Evolutionary conservation across 768 basidiomycete genomes (phyloP).

Genomic region (Tephrocybe rancida): DNA sequence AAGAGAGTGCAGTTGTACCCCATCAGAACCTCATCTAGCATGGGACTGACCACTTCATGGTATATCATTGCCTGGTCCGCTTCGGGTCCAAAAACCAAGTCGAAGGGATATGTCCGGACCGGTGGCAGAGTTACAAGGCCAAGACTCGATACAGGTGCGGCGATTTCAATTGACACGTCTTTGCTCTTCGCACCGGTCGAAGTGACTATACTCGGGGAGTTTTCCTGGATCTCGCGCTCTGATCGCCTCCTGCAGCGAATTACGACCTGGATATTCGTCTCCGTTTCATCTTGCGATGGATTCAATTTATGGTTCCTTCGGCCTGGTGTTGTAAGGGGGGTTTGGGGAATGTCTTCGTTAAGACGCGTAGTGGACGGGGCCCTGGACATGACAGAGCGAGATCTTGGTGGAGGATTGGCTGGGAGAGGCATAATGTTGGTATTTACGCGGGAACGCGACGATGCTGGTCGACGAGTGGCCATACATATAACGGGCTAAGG

Average conservation of each 20-base stretch:
- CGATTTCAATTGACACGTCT: slow-evolving; percentile 81
- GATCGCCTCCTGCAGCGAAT: slow-evolving; percentile 88
- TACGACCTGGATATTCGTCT: slow-evolving; percentile 92
- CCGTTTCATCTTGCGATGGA: slow-evolving; percentile 45
- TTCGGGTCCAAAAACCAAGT: slow-evolving; percentile 95
- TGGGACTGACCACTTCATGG: slow-evolving; percentile 89
- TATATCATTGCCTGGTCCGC: slow-evolving; percentile 95
- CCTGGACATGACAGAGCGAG: slow-evolving; percentile 53
- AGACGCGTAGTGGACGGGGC: slow-evolving; percentile 36
- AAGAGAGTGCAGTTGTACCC: slow-evolving; percentile 98
- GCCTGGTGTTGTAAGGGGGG: slow-evolving; percentile 5
- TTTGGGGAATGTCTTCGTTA: slow-evolving; percentile 19
- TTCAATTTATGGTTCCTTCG: slow-evolving; percentile 19
- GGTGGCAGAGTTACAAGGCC: slow-evolving; percentile 78
- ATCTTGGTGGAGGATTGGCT: slow-evolving; percentile 35
- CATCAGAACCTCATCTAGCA: slow-evolving; percentile 90
- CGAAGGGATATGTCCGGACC: slow-evolving; percentile 89
- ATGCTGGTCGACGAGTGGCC: slow-evolving; percentile 64
- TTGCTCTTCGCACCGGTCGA: slow-evolving; percentile 76
- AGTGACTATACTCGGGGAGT: slow-evolving; percentile 85
- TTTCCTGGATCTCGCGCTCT: slow-evolving; percentile 80
- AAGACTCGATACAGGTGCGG: slow-evolving; percentile 65
- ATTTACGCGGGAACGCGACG: slow-evolving; percentile 47
- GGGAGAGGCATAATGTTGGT: slow-evolving; percentile 26
- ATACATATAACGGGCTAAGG: slow-evolving; percentile 33